Evolutionary conservation across 164 flowering plant species (phyloP).

Genomic region (Hamamelis virginiana): DNA sequence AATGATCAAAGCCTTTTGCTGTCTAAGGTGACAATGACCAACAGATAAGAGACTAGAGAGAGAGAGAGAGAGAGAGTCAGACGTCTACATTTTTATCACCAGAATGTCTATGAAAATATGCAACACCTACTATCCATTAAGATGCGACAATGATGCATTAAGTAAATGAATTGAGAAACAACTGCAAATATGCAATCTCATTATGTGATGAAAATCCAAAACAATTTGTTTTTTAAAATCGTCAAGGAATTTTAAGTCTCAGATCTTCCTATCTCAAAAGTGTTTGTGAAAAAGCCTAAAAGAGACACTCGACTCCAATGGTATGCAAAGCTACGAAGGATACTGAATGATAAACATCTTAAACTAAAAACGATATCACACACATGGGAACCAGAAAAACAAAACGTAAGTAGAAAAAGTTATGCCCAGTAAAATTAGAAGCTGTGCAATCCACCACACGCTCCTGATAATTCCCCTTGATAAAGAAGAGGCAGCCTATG

Average conservation of each 20-base stretch:
- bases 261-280: not conserved
- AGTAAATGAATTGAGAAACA: not conserved
- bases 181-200: not conserved
- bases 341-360: too few species aligned
- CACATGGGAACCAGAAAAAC: too few species aligned
- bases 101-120: not conserved
- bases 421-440: too few species aligned
- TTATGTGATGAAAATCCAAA: not conserved
- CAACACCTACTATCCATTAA: not conserved
- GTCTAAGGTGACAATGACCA: not conserved
- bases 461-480: too few species aligned
- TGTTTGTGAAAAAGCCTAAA: slow-evolving; percentile 2
- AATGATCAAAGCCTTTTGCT: not conserved
- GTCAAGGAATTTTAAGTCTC: not conserved
- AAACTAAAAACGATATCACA: too few species aligned
- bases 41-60: not conserved
- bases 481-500: too few species aligned
- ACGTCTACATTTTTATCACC: not conserved
- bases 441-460: too few species aligned
- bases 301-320: not conserved
- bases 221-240: not conserved
- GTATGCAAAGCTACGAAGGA: too few species aligned
- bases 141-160: not conserved
- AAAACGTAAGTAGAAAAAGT: too few species aligned
- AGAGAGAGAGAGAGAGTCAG: too few species aligned